Evolutionary conservation across 2,329 filamentous ascomycete species (phyloP).

Genomic region (Cercospora zeae-maydis): DNA sequence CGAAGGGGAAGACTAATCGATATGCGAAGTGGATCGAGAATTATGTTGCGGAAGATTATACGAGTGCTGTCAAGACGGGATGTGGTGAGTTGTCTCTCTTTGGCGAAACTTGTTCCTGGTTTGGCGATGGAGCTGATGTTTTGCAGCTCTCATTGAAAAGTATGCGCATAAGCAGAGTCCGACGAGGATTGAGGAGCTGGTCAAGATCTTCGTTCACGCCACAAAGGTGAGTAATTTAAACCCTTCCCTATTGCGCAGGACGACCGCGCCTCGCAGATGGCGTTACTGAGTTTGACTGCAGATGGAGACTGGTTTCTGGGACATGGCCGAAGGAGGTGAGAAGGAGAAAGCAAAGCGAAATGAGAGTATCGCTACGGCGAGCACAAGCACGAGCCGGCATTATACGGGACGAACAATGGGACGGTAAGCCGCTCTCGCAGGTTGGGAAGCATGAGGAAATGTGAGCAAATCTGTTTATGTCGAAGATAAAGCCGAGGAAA

Average conservation of each 20-base stretch:
- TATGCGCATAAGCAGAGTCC: slow-evolving; percentile 71
- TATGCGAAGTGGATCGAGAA: slow-evolving; percentile 93
- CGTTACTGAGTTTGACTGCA: slow-evolving; percentile 34
- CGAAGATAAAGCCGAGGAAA: too few species aligned
- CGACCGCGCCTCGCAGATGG: not conserved
- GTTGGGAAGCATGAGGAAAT: not conserved
- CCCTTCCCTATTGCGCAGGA: not conserved
- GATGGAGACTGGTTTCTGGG: slow-evolving; percentile 74
- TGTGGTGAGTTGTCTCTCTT: slow-evolving; percentile 52
- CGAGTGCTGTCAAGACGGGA: slow-evolving; percentile 65
- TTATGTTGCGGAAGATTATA: slow-evolving; percentile 78
- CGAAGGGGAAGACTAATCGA: slow-evolving; percentile 34
- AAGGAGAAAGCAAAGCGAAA: not conserved
- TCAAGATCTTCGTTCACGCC: slow-evolving; percentile 81
- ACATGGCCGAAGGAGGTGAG: slow-evolving; percentile 51
- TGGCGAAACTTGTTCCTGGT: slow-evolving; percentile 5
- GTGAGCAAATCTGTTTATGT: too few species aligned
- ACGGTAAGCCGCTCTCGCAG: not conserved
- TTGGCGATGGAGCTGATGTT: not conserved
- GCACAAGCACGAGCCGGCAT: slow-evolving; percentile 1
- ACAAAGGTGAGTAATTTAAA: slow-evolving; percentile 60
- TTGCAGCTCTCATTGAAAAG: slow-evolving; percentile 67
- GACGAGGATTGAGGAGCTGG: slow-evolving; percentile 72
- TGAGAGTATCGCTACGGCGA: slow-evolving; percentile 4
- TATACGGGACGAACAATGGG: not conserved